Evolutionary conservation across 163 green algal genomes (phyloP).

Genomic region (Coccomyxa subellipsoidea): DNA sequence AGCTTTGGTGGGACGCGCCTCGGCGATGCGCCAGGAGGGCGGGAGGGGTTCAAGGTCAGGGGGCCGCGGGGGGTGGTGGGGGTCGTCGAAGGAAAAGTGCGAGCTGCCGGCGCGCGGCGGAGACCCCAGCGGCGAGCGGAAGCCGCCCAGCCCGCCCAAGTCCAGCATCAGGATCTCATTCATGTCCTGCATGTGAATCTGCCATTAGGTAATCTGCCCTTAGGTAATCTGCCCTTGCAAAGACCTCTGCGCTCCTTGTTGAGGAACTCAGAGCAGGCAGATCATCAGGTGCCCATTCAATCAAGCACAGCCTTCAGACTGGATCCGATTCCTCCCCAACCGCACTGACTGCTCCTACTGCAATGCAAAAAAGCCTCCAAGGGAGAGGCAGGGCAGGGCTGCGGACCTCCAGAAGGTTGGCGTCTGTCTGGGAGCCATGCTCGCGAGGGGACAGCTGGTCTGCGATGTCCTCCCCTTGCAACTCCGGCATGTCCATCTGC

Average conservation of each 20-base stretch:
- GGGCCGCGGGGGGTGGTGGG: neutral
- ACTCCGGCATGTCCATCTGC: neutral
- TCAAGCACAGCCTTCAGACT: too few relatives aligned
- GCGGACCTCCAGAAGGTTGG: neutral
- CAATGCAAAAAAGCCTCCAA: neutral
- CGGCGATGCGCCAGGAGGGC: neutral
- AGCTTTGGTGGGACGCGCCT: neutral
- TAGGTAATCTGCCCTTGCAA: too few relatives aligned
- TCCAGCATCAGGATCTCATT: conserved; percentile 10
- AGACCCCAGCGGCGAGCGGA: neutral
- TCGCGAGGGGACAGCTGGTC: neutral
- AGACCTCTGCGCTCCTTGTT: too few relatives aligned
- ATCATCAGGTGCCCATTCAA: too few relatives aligned
- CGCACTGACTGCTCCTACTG: too few relatives aligned
- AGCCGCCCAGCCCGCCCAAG: neutral
- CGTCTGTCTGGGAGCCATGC: neutral
- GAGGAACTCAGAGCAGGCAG: too few relatives aligned
- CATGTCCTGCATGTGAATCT: conserved; percentile 19
- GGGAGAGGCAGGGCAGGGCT: neutral
- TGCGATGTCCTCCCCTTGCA: neutral
- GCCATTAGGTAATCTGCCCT: too few relatives aligned
- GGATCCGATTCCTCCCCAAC: too few relatives aligned
- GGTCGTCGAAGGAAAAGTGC: neutral
- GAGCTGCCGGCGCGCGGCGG: neutral
- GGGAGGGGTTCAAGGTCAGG: neutral